Percentiles rank a stretch among this genome's conserved stretches.
phyloP scores from a whole-genome alignment of 371 early-diverging fungal genomes.

The Conidiobolus incongruus region DNA sequence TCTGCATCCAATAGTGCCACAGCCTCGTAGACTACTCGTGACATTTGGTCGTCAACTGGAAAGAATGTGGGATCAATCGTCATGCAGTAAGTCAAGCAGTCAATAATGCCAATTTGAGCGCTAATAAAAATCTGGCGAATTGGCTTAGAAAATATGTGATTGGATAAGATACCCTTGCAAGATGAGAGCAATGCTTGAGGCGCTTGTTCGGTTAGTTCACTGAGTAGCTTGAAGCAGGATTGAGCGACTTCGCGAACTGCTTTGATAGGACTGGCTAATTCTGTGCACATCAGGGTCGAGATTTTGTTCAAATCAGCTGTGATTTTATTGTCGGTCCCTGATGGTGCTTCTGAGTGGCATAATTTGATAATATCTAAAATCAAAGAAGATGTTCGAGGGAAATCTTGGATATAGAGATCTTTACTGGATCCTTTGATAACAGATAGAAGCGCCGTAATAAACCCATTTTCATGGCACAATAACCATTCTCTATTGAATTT shows the following conservation, averaged over 20 bases:
- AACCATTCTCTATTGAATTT: constrained; percentile 76
- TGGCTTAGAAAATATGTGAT: constrained; percentile 91
- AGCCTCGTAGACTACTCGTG: constrained; percentile 76
- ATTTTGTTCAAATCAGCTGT: constrained; percentile 28
- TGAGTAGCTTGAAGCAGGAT: constrained; percentile 52
- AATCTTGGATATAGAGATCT: constrained; percentile 50
- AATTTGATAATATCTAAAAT: constrained; percentile 54
- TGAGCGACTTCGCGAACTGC: constrained; percentile 80
- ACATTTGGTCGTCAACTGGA: constrained; percentile 66
- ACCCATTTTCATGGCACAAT: constrained; percentile 75
- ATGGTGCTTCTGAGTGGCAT: constrained; percentile 24
- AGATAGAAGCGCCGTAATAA: constrained; percentile 75
- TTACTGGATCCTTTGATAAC: constrained; percentile 80
- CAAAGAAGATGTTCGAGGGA: constrained; percentile 52
- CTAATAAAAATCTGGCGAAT: constrained; percentile 84
- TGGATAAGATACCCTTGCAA: constrained; percentile 21
- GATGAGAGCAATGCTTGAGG: too few relatives aligned
- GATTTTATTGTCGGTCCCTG: constrained; percentile 9
- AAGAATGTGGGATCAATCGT: constrained; percentile 75
- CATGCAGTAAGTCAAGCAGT: constrained; percentile 91
- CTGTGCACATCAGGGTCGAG: constrained; percentile 58
- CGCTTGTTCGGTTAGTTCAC: constrained; percentile 32
- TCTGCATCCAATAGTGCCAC: constrained; percentile 92
- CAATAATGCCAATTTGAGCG: constrained; percentile 95
- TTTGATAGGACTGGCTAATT: constrained; percentile 79